phyloP scores from a whole-genome alignment of 2,329 filamentous ascomycete genomes.

The Diaporthe sp. region DNA sequence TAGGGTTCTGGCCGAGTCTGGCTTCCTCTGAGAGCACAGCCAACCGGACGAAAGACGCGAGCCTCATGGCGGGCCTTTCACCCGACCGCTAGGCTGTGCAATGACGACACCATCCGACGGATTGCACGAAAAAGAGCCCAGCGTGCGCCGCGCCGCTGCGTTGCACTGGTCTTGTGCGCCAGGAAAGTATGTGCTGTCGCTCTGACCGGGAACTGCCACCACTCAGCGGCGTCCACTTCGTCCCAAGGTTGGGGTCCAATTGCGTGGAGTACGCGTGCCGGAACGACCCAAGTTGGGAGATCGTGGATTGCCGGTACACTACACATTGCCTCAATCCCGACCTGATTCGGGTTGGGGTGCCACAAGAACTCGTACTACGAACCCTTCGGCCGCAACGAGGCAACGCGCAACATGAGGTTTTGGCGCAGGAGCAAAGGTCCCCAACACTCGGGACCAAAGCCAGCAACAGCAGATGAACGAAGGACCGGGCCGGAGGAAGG shows the following conservation, averaged over 20 bases:
- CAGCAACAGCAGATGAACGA: not conserved
- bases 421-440: not conserved
- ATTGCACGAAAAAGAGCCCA: constrained; percentile 5
- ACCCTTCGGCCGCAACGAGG: not conserved
- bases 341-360: not conserved
- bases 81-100: constrained; percentile 35
- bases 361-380: constrained; percentile 4
- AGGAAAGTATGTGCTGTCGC: constrained; percentile 5
- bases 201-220: not conserved
- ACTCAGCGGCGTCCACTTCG: not conserved
- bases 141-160: constrained; percentile 10
- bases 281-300: not conserved
- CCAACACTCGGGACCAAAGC: not conserved
- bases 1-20: constrained; percentile 73
- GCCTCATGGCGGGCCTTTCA: constrained; percentile 19
- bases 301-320: not conserved
- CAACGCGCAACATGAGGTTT: not conserved
- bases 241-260: not conserved
- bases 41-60: constrained; percentile 24
- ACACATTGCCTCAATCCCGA: not conserved
- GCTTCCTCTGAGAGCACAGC: constrained; percentile 64
- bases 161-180: constrained; percentile 4
- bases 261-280: not conserved
- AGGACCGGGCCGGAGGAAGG: not conserved
- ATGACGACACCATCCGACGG: constrained; percentile 21